Percentiles rank a stretch among this genome's conserved stretches.
phyloP scores from a whole-genome alignment of 345 rosid genomes.

The Geranium brycei region DNA sequence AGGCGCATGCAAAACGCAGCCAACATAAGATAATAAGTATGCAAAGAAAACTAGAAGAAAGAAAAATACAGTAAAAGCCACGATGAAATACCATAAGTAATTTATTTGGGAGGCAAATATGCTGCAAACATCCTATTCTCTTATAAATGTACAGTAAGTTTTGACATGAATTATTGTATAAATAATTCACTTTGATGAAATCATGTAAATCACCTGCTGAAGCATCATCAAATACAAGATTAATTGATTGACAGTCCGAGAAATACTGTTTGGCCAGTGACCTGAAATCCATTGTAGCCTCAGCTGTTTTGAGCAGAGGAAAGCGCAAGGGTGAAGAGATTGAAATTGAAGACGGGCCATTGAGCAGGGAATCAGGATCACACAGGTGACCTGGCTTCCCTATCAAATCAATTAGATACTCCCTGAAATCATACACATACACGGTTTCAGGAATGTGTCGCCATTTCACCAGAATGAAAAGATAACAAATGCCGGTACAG shows the following conservation, averaged over 20 bases:
- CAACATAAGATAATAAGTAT: neutral
- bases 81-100: no score
- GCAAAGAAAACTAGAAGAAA: neutral
- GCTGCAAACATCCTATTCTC: neutral
- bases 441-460: neutral
- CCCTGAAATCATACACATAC: slow-evolving; percentile 51
- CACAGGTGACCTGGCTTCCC: slow-evolving; percentile 83
- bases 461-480: neutral
- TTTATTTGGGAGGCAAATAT: no score
- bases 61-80: no score
- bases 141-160: no score
- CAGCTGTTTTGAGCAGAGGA: slow-evolving; percentile 59
- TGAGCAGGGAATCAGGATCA: slow-evolving; percentile 90
- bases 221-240: slow-evolving; percentile 69
- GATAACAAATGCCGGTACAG: neutral
- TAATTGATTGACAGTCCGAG: slow-evolving; percentile 54
- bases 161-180: no score
- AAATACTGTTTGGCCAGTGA: slow-evolving; percentile 86
- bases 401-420: slow-evolving; percentile 81
- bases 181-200: no score
- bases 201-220: slow-evolving; percentile 42
- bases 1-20: neutral
- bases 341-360: slow-evolving; percentile 89
- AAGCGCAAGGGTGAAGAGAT: slow-evolving; percentile 92
- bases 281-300: slow-evolving; percentile 65